Evolutionary conservation across 306 rosid species (phyloP).

Genomic region (Glycyrrhiza uralensis): DNA sequence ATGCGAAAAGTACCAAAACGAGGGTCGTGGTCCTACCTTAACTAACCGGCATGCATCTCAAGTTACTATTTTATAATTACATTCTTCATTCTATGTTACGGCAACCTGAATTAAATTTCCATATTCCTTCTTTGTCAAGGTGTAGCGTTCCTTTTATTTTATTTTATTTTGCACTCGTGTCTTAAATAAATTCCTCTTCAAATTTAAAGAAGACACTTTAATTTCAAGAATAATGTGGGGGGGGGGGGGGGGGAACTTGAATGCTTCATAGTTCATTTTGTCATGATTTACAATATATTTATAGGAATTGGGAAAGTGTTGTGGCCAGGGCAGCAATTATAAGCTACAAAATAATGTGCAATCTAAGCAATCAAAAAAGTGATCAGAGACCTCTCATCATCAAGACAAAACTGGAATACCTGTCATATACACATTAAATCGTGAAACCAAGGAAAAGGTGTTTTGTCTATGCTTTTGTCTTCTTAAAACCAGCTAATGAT

Average conservation of each 20-base stretch:
- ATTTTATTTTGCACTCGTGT: constrained; percentile 20
- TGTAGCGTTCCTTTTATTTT: constrained; percentile 13
- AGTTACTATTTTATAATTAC: constrained; percentile 21
- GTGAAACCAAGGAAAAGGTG: constrained; percentile 24
- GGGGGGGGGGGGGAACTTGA: constrained; percentile 40
- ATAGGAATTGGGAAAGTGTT: constrained; percentile 11
- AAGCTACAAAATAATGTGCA: constrained; percentile 30
- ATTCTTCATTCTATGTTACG: constrained; percentile 1
- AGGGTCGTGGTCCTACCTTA: constrained; percentile 26
- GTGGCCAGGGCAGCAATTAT: constrained; percentile 30
- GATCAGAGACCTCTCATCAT: constrained; percentile 26
- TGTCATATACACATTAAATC: constrained; percentile 11
- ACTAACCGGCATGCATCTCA: constrained; percentile 16
- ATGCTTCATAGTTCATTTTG: constrained; percentile 20
- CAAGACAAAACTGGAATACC: constrained; percentile 35
- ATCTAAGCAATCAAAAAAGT: constrained; percentile 51
- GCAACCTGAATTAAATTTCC: constrained; percentile 4
- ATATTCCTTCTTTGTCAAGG: constrained; percentile 26
- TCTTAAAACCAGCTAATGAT: constrained; percentile 18
- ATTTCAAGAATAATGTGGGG: constrained; percentile 42
- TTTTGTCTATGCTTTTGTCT: not conserved
- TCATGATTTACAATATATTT: constrained; percentile 26
- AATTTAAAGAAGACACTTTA: constrained; percentile 27
- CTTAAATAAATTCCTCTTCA: not conserved
- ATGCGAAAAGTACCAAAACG: constrained; percentile 41